Conservation (phyloP, 148 eudicot species). For the Rhododendron ferrugineum region DNA sequence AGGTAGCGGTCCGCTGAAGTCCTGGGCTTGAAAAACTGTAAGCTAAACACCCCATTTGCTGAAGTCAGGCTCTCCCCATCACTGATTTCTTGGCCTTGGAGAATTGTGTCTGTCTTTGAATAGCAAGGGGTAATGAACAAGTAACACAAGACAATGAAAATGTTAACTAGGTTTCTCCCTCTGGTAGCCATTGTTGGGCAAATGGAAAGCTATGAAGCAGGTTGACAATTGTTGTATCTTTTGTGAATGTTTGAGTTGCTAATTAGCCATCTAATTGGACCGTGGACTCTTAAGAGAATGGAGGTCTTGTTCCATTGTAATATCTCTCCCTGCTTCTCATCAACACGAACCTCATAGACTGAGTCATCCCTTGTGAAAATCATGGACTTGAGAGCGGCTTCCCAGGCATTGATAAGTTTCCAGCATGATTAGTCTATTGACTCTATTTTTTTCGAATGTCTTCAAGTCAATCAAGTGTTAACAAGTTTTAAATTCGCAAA, state of each 20-base stretch:
- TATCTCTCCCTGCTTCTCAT: neutral
- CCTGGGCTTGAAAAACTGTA: neutral
- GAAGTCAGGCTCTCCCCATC: neutral
- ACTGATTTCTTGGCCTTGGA: constrained; percentile 2
- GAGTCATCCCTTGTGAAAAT: neutral
- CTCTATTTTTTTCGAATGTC: neutral
- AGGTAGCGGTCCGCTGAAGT: neutral
- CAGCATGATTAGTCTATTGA: neutral
- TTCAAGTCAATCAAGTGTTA: neutral
- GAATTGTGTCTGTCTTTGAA: neutral
- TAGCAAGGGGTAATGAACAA: neutral
- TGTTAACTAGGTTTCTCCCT: neutral
- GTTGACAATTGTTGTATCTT: no score
- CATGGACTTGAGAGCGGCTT: neutral
- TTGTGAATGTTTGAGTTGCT: neutral
- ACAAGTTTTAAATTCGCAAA: neutral
- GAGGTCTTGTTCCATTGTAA: neutral
- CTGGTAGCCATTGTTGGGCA: neutral
- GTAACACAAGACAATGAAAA: neutral
- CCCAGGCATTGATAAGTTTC: neutral
- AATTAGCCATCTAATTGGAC: neutral
- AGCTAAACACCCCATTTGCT: neutral
- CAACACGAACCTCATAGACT: neutral
- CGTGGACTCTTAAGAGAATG: neutral
- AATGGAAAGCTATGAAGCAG: neutral